Evolutionary conservation across 2,329 filamentous ascomycete species (phyloP).

Genomic region (Aspergillus intermedius): DNA sequence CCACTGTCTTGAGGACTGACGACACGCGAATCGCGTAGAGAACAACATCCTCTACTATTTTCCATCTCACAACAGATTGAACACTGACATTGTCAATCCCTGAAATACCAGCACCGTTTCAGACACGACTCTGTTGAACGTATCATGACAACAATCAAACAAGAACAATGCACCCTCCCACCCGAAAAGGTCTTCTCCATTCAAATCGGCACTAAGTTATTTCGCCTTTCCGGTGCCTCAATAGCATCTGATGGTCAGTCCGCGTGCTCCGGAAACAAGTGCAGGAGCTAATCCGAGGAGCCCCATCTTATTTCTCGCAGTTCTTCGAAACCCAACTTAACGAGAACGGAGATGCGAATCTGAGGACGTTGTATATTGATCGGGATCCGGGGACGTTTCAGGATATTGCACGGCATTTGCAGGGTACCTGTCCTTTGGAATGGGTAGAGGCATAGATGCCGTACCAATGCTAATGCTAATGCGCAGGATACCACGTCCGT

Average conservation of each 20-base stretch:
- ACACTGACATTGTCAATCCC: too few relatives aligned
- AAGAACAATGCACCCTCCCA: conserved; percentile 35
- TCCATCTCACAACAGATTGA: too few relatives aligned
- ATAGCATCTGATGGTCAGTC: conserved; percentile 65
- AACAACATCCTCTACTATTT: too few relatives aligned
- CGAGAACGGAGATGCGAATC: conserved; percentile 47
- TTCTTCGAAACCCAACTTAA: conserved; percentile 83
- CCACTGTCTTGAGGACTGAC: too few relatives aligned
- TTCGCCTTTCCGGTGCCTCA: conserved; percentile 62
- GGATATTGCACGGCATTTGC: conserved; percentile 83
- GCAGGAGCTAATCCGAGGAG: conserved; percentile 53
- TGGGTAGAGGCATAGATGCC: too few relatives aligned
- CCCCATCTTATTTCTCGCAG: conserved; percentile 91
- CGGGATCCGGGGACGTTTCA: conserved; percentile 82
- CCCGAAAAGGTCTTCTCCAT: conserved; percentile 61
- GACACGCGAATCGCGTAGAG: too few relatives aligned
- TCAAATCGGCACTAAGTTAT: conserved; percentile 63
- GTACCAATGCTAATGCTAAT: conserved; percentile 1
- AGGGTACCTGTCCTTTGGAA: conserved; percentile 43
- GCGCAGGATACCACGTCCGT: conserved; percentile 61
- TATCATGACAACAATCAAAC: not conserved
- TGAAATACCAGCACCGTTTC: too few relatives aligned
- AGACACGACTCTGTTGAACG: too few relatives aligned
- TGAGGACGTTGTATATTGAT: conserved; percentile 89
- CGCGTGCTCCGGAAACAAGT: too few relatives aligned